A percentile compares a stretch with the other conserved stretches of the same genome.
phyloP scores from a whole-genome alignment of 768 basidiomycete genomes.

The Lyophyllum shimeji region DNA sequence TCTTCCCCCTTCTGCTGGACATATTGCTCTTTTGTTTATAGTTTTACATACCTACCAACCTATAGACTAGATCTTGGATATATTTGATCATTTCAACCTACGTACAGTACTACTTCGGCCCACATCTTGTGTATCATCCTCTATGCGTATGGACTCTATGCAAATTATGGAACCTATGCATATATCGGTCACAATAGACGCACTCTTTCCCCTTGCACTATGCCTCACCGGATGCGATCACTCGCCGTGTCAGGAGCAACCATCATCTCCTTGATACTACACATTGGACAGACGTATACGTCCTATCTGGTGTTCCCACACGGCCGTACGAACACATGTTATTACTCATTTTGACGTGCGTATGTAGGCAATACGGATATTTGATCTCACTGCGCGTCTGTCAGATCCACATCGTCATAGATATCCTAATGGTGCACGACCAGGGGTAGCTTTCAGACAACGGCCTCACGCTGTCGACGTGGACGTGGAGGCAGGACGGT shows the following conservation, averaged over 20 bases:
- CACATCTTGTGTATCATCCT: not conserved
- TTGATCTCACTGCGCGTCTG: not conserved
- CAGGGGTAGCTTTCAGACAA: not conserved
- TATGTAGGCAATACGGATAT: slow-evolving; percentile 3
- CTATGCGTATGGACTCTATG: too few relatives aligned
- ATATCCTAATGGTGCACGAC: not conserved
- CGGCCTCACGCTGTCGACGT: not conserved
- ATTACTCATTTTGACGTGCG: not conserved
- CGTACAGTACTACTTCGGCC: not conserved
- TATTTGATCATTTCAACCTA: slow-evolving; percentile 8
- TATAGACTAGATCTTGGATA: slow-evolving; percentile 12
- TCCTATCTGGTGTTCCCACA: not conserved
- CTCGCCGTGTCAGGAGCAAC: not conserved
- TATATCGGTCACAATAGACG: not conserved
- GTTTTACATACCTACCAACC: slow-evolving; percentile 1
- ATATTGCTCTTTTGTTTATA: slow-evolving; percentile 12
- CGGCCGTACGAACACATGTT: not conserved
- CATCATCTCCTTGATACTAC: slow-evolving; percentile 3
- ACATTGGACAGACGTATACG: not conserved
- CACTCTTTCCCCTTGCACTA: not conserved
- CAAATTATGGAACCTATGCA: too few relatives aligned
- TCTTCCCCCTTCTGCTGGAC: slow-evolving; percentile 12
- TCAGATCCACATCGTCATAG: not conserved
- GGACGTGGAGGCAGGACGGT: not conserved
- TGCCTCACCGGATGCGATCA: not conserved